Conservation (phyloP, 306 rosid species). For the Abrus precatorius region DNA sequence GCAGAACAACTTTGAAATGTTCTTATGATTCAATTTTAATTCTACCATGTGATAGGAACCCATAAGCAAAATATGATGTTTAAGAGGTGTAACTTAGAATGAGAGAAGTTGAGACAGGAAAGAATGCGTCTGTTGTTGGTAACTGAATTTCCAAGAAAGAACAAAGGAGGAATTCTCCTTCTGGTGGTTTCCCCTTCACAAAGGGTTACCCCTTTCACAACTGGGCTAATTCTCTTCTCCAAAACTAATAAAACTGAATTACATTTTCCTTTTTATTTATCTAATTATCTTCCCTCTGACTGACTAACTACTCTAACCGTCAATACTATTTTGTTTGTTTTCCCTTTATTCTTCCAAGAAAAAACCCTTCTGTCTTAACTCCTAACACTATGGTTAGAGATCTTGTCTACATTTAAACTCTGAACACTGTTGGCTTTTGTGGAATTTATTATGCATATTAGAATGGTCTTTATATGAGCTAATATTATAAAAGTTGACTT, state of each 20-base stretch:
- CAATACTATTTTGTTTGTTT: background rate
- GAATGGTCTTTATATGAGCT: background rate
- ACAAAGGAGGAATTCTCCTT: background rate
- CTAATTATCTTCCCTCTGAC: background rate
- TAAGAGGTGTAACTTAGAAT: background rate
- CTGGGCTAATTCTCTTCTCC: slow-evolving; percentile 5
- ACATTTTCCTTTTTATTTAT: background rate
- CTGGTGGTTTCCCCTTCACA: background rate
- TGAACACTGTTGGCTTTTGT: slow-evolving; percentile 17
- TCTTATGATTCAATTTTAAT: slow-evolving; percentile 25
- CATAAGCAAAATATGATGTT: background rate
- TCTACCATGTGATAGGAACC: background rate
- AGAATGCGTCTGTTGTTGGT: background rate
- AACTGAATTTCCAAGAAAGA: slow-evolving; percentile 1
- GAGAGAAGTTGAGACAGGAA: background rate
- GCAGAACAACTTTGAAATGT: slow-evolving; percentile 31
- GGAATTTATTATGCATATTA: slow-evolving; percentile 27
- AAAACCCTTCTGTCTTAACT: background rate
- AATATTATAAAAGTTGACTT: slow-evolving; percentile 19
- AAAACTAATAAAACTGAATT: background rate
- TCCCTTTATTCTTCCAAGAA: background rate
- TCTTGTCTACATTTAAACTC: slow-evolving; percentile 31
- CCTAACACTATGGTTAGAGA: slow-evolving; percentile 3
- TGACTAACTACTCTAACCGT: background rate
- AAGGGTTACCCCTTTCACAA: background rate